Base-by-base conservation (phyloP, 208 protist genomes). In the Acanthamoeba healyi region DNA sequence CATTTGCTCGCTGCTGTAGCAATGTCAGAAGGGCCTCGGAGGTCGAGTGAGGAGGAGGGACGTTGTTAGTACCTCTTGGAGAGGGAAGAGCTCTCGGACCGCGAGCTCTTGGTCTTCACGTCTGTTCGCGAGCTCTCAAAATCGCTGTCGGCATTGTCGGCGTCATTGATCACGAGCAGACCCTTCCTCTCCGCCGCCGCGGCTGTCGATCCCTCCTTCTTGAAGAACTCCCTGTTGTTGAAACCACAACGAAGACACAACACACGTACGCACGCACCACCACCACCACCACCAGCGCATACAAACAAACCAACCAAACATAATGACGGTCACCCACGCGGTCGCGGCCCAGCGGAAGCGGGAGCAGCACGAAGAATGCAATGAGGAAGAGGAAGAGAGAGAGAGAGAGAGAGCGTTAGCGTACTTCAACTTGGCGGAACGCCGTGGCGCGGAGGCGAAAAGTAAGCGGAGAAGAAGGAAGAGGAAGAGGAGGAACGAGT, bases 101-200 rank as follows among this genome's bases (percentile, higher is more conserved):
- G 63, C 63, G 63, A 36, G 32, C 12, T 72, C 63, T 72, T 72
- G n/a, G 63, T 22, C 51, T 58, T 58, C 17, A 22, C 51, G 6
- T 72, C 34, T 22, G 63, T 72, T 40, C 63, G 63, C n/a, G 70
- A 49, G 70, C 34, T 24, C 36, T 79, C 70, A 79, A 79, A 79
- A 46, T 79, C 70, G 70, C 70, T 79, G 70, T 79, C 70, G 22
- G 70, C 70, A n/a, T 79, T 79, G 40, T 79, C 70, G 29, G 70
- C 70, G 24, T 79, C 70, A 17, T 44, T 79, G 70, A 79, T 79
- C 22, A 79, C 70, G 26, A 79, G 70, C 17, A 79, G 36, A 24
- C 40, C 22, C 29, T 79, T 40, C 17, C 22, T 24, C 4, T 26
- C 26, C 7, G 34, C 32, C 70, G 70, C 70, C 70, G 63, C 63